Evolutionary conservation across 2,329 filamentous ascomycete genomes (phyloP).

Genomic region (Alternaria triticina): DNA sequence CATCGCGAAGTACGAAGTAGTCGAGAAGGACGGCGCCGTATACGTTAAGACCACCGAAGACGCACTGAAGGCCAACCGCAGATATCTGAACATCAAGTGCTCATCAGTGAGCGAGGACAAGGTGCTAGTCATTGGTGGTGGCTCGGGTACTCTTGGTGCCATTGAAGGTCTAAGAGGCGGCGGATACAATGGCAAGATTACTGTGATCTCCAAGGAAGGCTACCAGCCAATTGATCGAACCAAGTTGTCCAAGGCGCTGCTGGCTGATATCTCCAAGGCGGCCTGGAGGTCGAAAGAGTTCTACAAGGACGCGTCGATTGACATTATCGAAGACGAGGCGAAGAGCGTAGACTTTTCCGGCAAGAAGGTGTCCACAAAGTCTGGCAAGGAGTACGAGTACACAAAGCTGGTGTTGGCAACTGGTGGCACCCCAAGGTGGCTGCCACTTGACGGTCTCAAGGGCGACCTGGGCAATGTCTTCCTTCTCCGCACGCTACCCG

Average conservation of each 20-base stretch:
- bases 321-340: slow-evolving; percentile 66
- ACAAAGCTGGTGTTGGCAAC: slow-evolving; percentile 90
- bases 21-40: slow-evolving; percentile 80
- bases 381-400: slow-evolving; percentile 75
- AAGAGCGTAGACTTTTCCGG: slow-evolving; percentile 75
- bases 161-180: slow-evolving; percentile 82
- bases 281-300: slow-evolving; percentile 78
- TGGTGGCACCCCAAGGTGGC: slow-evolving; percentile 75
- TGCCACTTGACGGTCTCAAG: slow-evolving; percentile 86
- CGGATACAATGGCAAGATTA: slow-evolving; percentile 80
- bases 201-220: slow-evolving; percentile 82
- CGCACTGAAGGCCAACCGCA: slow-evolving; percentile 76
- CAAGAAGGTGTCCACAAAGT: slow-evolving; percentile 77
- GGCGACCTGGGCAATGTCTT: slow-evolving; percentile 84
- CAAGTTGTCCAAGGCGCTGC: slow-evolving; percentile 92
- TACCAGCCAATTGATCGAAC: slow-evolving; percentile 90
- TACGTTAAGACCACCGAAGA: slow-evolving; percentile 84
- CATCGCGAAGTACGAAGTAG: slow-evolving; percentile 80
- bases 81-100: slow-evolving; percentile 77
- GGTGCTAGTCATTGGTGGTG: slow-evolving; percentile 78
- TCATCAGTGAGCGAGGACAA: slow-evolving; percentile 64
- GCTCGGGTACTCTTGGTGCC: slow-evolving; percentile 81
- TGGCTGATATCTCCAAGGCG: slow-evolving; percentile 80
- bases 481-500: slow-evolving; percentile 76
- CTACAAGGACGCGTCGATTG: slow-evolving; percentile 69